Base-by-base conservation (phyloP, 139 green algal species). In the Pseudopediastrum boryanum region DNA sequence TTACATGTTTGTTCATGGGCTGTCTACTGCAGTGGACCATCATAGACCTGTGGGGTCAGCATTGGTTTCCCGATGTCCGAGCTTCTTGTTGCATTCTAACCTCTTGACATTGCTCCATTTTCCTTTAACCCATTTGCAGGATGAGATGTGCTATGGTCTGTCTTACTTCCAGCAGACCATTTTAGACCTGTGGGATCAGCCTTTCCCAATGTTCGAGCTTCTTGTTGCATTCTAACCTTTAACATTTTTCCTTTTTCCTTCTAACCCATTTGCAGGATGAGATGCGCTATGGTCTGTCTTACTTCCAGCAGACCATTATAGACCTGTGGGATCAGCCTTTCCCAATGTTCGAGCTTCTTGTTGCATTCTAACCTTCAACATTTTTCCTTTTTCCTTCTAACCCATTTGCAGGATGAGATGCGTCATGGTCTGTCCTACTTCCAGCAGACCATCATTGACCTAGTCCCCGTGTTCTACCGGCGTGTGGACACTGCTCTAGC, bases 361-460 rank as follows among this genome's bases (percentile, higher is more conserved):
- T 64, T n/a, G 16, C 58, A 7, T 39, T 2, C n/a, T n/a, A n/a
- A n/a, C n/a, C n/a, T n/a, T n/a, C n/a, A n/a, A n/a, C n/a, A 23
- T 2, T 70, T 21, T 50, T 87, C 79, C 10, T 97, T 96, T 89
- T 94, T 98, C 71, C 83, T 95, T 63, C 84, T 93, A 23, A 95
- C 94, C 42, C 95, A 98, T 81, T 97, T 92, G 39, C 67, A 87
- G 33, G 96, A 98, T 67, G 96, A 99, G 90, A 97, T 97, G 90
- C 85, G 95, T 16, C 88, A 92, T 36, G 96, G 96, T 27, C 87
- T 99, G 85, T 88, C 81, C 25, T 98, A 98, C 90, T 94, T 99
- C 70, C 86, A 97, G 75, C 84, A 94, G 35, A 96, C 95, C 51
- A 97, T 99, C 84, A 98, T 94, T 42, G 74, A 88, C 36, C 88